Base-by-base conservation (phyloP, 805 yeast species). In the Isabelozyma heimii region DNA sequence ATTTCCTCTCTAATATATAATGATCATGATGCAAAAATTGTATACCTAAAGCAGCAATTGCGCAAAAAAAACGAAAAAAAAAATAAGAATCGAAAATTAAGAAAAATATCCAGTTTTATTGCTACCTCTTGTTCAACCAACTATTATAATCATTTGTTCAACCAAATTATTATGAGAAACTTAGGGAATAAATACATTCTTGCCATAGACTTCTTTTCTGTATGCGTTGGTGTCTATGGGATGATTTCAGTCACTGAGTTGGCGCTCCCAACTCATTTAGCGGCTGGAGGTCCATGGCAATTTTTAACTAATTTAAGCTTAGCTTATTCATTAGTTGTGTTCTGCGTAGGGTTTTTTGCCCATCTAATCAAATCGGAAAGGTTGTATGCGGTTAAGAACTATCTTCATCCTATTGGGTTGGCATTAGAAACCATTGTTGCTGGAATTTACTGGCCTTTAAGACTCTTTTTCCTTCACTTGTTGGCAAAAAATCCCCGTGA, bases 271-370 rank as follows among this genome's bases (percentile, higher is more conserved):
- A 69, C 65, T 1, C 69, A 65, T 37, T 63, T 86, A 26, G 69
- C 59, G 1, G 63, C 67, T 17, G 92, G 84, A 0, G 92, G 92
- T 1, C 87, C 81, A 49, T 77, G 76, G 66, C 92, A 87, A 59
- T 87, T 87, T 60, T 70, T 87, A 45, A 87, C 94, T 4, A 86
- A 85, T 59, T 57, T 85, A n/a, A 78, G 86, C 8, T 72, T 85
- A 30, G 58, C 66, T 1, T 58, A 77, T 14, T 76, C 87, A 2
- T 54, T 81, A 8, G 48, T 75, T 41, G 75, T 77, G 51, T 75
- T 72, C 49, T 42, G 58, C 13, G 40, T 75, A 37, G 79, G 79
- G 17, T 54, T 72, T 24, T 14, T 65, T 9, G 68, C 76, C 42
- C 80, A 73, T 55, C 37, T 62, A 39, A 48, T 61, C 37, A 48